phyloP scores from a whole-genome alignment of 176 grass and related monocot species.

The Bothriochloa decipiens region DNA sequence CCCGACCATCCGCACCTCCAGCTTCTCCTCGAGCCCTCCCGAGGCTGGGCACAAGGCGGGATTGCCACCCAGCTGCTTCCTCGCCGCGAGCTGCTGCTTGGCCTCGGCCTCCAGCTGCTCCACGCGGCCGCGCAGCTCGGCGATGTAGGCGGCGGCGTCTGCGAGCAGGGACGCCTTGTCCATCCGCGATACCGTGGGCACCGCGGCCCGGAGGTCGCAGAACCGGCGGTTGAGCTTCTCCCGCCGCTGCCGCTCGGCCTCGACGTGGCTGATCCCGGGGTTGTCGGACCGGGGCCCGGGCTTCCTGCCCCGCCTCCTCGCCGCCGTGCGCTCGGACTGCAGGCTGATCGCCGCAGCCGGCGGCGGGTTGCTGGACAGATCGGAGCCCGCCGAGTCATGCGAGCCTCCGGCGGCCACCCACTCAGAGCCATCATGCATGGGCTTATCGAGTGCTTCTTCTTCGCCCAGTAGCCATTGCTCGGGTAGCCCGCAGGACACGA shows the following conservation, averaged over 20 bases:
- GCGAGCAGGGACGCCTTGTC: constrained; percentile 65
- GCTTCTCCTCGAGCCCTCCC: constrained; percentile 2
- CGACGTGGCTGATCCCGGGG: constrained; percentile 40
- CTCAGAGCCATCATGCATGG: not conserved
- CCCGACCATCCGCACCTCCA: constrained; percentile 42
- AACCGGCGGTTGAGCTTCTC: constrained; percentile 62
- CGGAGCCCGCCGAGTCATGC: constrained; percentile 33
- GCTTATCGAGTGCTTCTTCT: not conserved
- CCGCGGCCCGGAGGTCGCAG: constrained; percentile 53
- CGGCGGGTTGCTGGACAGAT: not conserved
- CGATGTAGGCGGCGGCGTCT: constrained; percentile 55
- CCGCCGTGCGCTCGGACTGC: not conserved
- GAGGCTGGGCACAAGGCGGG: constrained; percentile 14
- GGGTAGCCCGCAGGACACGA: constrained; percentile 22
- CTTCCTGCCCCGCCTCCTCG: constrained; percentile 30
- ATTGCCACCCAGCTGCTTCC: not conserved
- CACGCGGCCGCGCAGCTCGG: constrained; percentile 46
- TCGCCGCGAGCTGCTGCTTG: not conserved
- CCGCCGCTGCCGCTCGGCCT: constrained; percentile 61
- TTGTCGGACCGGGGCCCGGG: not conserved
- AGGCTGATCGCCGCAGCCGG: not conserved
- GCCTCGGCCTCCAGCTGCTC: constrained; percentile 35
- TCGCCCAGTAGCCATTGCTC: constrained; percentile 41
- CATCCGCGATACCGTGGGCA: constrained; percentile 64
- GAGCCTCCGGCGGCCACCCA: not conserved